phyloP scores from a whole-genome alignment of 1,139 yeast species.

The Insectozyma bohioensis region DNA sequence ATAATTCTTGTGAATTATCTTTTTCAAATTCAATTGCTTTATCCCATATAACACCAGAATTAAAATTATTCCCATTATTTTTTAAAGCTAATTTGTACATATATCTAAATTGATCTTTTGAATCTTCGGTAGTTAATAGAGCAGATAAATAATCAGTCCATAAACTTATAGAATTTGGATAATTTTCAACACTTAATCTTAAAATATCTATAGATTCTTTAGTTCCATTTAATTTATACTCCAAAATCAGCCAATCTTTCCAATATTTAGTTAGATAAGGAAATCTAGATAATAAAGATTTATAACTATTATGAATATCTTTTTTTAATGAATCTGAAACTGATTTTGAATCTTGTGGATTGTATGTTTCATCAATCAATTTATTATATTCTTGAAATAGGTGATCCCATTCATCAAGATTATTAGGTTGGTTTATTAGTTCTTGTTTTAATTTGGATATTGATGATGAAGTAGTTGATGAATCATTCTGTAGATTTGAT shows the following conservation, averaged over 20 bases:
- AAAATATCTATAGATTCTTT: conserved; percentile 48
- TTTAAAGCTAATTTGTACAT: conserved; percentile 41
- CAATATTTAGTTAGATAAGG: conserved; percentile 62
- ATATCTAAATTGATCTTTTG: conserved; percentile 25
- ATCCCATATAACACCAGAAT: conserved; percentile 69
- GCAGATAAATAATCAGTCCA: conserved; percentile 67
- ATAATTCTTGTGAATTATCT: conserved; percentile 24
- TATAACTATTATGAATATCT: conserved; percentile 21
- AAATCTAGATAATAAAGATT: conserved; percentile 43
- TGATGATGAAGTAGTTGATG: conserved; percentile 1
- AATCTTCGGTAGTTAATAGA: conserved; percentile 30
- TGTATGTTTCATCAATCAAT: conserved; percentile 16
- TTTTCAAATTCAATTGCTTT: conserved; percentile 51
- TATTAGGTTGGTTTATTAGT: conserved; percentile 21
- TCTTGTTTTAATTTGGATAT: conserved; percentile 5
- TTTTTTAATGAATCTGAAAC: conserved; percentile 21
- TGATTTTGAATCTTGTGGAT: conserved; percentile 12
- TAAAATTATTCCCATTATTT: conserved; percentile 54
- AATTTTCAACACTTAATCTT: conserved; percentile 45
- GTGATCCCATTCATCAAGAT: conserved; percentile 32
- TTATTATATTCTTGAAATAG: conserved; percentile 26
- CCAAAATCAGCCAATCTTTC: conserved; percentile 57
- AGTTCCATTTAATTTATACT: conserved; percentile 54
- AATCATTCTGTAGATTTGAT: not conserved
- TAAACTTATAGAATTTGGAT: conserved; percentile 59